phyloP scores from a whole-genome alignment of 257 asterid species.

The Solanum appendiculatum region DNA sequence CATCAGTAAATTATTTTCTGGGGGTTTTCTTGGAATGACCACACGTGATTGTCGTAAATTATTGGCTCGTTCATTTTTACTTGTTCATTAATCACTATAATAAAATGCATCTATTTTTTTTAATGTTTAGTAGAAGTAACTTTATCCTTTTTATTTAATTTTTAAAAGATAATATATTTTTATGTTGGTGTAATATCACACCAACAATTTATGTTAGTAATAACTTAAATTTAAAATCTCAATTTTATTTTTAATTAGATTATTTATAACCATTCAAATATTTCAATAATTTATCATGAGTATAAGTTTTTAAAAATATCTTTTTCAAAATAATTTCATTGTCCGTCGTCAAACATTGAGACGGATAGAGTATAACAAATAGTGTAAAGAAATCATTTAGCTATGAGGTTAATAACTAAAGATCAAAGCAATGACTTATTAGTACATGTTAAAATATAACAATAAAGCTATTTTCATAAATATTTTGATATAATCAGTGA shows the following conservation, averaged over 20 bases:
- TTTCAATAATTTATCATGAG: neutral
- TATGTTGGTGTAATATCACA: too few species aligned
- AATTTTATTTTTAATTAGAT: neutral
- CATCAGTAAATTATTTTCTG: neutral
- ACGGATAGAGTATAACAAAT: too few species aligned
- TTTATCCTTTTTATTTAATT: neutral
- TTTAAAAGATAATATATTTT: neutral
- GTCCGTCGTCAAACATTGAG: neutral
- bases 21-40: neutral
- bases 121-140: too few species aligned
- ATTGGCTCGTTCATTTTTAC: fast-evolving
- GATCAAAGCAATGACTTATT: neutral
- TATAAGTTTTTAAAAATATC: too few species aligned
- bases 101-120: too few species aligned
- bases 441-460: neutral
- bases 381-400: neutral
- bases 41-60: slow-evolving; percentile 3
- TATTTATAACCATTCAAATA: neutral
- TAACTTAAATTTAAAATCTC: neutral
- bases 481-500: neutral
- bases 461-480: neutral
- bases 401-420: neutral
- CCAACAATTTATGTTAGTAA: too few species aligned
- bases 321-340: neutral
- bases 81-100: neutral